Base-by-base conservation (phyloP, 2,329 filamentous ascomycete species). In the Didymella exigua region DNA sequence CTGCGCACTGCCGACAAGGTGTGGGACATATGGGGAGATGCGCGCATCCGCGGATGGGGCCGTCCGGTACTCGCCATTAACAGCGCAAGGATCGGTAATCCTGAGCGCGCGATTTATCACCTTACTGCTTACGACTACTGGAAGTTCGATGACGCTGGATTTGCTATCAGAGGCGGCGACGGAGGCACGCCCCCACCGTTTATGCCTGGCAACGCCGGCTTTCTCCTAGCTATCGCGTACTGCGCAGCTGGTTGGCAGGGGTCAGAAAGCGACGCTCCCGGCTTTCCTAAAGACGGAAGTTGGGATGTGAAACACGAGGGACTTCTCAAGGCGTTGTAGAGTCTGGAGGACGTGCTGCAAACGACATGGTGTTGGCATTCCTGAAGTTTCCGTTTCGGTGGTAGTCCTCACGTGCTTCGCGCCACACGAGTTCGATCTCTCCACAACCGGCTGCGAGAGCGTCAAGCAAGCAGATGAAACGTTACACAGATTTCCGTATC, bases 121-220 rank as follows among this genome's bases (percentile, higher is more conserved):
- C 69, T 84, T 5, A 79, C 77, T 11, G 65, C 85, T n/a, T 75
- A 84, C 65, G 72, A 77, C 0, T 73, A 79, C 16, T 84, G 81
- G 54, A 69, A 73, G 31, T 84, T 85, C 61, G 82, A 85, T 63
- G 82, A 84, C 60, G 81, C 77, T 2, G 63, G 65, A 1, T 68
- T 82, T 2, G 82, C 83, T 0, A 82, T 83, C 59, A 75, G 81
- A 1, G 69, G 81, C 2, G 82, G 82, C 2, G 81, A 81, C 2
- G 72, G 75, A 8, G 75, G 78, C n/a, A 83, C 83, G 7, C 77
- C 82, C 3, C 84, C 83, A 14, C 83, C 83, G 4, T 85, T 85
- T 65, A 82, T 85, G 57, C 83, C 83, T 0, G 79, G 78, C n/a
- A 76, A 78, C 36, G 77, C 79, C 0, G 76, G 76, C 1, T 72